Percentiles rank a stretch among this genome's conserved stretches.
These are phyloP conservation scores for Aechmea fasciata DNA, from an alignment of 176 grass and related monocot species.

Conservation along the genomic window DNA sequence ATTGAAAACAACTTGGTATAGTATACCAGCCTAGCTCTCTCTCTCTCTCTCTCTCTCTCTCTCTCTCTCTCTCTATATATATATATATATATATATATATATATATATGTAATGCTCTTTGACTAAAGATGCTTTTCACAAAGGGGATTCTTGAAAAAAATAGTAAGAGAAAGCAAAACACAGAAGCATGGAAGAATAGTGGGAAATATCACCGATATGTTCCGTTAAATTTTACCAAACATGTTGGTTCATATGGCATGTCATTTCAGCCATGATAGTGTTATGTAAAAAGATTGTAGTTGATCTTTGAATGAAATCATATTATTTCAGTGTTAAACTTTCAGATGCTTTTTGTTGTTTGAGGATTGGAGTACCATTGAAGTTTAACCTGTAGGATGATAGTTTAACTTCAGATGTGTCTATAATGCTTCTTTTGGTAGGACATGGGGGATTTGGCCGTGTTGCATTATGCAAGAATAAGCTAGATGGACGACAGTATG, in stretches of 20 bases:
- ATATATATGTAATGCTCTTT: too few relatives aligned
- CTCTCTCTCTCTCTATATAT: too few relatives aligned
- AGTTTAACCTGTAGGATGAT: background rate
- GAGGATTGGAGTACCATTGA: background rate
- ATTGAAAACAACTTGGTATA: too few relatives aligned
- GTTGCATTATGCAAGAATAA: constrained; percentile 90
- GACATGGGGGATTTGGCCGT: constrained; percentile 79
- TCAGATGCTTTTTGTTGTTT: background rate
- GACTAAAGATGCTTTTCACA: too few relatives aligned
- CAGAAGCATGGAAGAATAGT: too few relatives aligned
- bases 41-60: too few relatives aligned
- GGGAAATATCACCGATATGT: too few relatives aligned
- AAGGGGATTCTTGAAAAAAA: too few relatives aligned
- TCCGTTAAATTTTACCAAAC: background rate
- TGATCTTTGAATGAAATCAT: background rate
- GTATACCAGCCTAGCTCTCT: too few relatives aligned
- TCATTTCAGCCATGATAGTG: background rate
- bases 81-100: too few relatives aligned
- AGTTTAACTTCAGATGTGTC: background rate
- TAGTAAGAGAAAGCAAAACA: too few relatives aligned
- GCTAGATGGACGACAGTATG: constrained; percentile 93
- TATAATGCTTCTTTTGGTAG: constrained; percentile 26
- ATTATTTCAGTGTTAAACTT: background rate
- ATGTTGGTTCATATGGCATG: background rate
- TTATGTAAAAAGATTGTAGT: background rate